Conservation (phyloP, 2,329 filamentous ascomycete species). For the Zymoseptoria pseudotritici region DNA sequence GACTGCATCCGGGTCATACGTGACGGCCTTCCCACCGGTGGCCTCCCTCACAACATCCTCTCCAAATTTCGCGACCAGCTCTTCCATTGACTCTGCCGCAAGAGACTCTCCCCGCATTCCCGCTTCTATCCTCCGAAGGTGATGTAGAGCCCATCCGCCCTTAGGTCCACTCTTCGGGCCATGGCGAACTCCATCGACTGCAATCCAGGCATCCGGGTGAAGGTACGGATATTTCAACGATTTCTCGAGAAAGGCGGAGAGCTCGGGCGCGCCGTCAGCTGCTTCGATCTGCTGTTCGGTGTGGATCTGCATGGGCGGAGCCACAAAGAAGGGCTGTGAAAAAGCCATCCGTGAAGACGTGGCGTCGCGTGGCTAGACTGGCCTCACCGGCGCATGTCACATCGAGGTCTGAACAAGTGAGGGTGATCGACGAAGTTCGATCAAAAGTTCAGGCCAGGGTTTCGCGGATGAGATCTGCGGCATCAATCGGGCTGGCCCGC, state of each 20-base stretch:
- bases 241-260: conserved; percentile 36
- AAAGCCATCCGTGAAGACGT: not conserved
- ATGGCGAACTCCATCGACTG: conserved; percentile 36
- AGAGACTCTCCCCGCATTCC: conserved; percentile 47
- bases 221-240: conserved; percentile 37
- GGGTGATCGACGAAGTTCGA: not conserved
- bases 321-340: not conserved
- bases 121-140: conserved; percentile 46
- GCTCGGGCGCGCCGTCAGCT: conserved; percentile 6
- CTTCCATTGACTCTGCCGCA: conserved; percentile 32
- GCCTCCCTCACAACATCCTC: conserved; percentile 23
- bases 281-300: not conserved
- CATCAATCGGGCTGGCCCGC: not conserved
- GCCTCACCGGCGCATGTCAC: not conserved
- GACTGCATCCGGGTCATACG: conserved; percentile 5
- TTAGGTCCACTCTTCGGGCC: conserved; percentile 36
- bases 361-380: not conserved
- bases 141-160: conserved; percentile 46
- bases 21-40: conserved; percentile 9
- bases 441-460: not conserved
- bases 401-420: not conserved
- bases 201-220: conserved; percentile 43
- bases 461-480: not conserved
- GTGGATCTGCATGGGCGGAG: not conserved
- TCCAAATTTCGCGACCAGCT: conserved; percentile 34